These are phyloP conservation scores for Venturia effusa DNA, from an alignment of 2,329 filamentous ascomycete genomes.

Conservation along the genomic window DNA sequence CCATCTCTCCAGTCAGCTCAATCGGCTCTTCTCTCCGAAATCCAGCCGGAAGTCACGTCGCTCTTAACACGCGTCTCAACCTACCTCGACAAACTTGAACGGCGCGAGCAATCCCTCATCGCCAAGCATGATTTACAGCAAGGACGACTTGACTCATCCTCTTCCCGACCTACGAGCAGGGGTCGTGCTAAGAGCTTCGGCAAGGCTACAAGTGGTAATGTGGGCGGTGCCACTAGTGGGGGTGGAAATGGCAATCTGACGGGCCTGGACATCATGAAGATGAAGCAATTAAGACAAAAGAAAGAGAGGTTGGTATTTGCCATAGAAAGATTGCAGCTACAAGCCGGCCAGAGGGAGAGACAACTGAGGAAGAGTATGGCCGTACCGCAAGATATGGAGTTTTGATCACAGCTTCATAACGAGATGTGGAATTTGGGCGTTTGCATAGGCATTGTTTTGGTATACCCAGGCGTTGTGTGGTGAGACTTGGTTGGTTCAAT, in stretches of 20 bases:
- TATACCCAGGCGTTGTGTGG: neutral
- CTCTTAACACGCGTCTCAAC: slow-evolving; percentile 74
- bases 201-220: neutral
- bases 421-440: neutral
- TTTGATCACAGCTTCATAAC: neutral
- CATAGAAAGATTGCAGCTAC: slow-evolving; percentile 73
- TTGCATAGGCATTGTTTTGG: neutral
- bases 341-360: slow-evolving; percentile 66
- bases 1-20: slow-evolving; percentile 73
- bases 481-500: neutral
- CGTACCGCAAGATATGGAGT: slow-evolving; percentile 27
- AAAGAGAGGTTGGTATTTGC: slow-evolving; percentile 80
- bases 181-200: slow-evolving; percentile 2
- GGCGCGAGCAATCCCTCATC: slow-evolving; percentile 73
- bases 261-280: slow-evolving; percentile 42
- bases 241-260: neutral
- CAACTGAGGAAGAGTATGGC: slow-evolving; percentile 66
- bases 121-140: slow-evolving; percentile 76
- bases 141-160: slow-evolving; percentile 43
- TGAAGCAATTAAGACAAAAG: slow-evolving; percentile 64
- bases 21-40: slow-evolving; percentile 73
- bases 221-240: neutral
- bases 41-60: slow-evolving; percentile 72
- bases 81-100: slow-evolving; percentile 70
- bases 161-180: neutral